Percentiles rank a stretch among this genome's conserved stretches.
phyloP scores from a whole-genome alignment of 2,329 filamentous ascomycete genomes.

The Daldinia eschscholtzii region DNA sequence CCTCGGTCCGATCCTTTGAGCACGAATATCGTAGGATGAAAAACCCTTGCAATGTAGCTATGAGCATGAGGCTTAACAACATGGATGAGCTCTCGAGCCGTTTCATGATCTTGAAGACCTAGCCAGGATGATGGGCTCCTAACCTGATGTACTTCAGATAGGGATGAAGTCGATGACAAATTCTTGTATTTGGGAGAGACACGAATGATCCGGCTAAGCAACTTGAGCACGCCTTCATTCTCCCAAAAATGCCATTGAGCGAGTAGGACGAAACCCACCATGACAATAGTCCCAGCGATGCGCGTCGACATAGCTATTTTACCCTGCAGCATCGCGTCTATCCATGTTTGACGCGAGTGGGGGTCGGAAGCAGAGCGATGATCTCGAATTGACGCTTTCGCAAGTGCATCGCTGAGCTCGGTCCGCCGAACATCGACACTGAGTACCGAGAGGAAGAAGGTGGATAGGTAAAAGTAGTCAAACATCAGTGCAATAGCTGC shows the following conservation, averaged over 20 bases:
- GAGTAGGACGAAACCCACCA: constrained; percentile 77
- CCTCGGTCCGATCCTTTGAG: constrained; percentile 75
- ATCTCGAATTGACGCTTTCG: constrained; percentile 63
- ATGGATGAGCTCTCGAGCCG: constrained; percentile 80
- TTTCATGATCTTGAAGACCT: constrained; percentile 81
- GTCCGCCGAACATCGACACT: constrained; percentile 83
- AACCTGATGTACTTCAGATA: constrained; percentile 77
- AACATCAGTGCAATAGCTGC: constrained; percentile 80
- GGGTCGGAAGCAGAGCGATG: constrained; percentile 46
- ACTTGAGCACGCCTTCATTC: constrained; percentile 61
- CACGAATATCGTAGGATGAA: constrained; percentile 80
- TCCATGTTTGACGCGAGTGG: constrained; percentile 64
- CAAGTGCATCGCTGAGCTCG: constrained; percentile 80
- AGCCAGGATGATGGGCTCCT: constrained; percentile 83
- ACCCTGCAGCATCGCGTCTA: constrained; percentile 72
- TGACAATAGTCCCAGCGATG: constrained; percentile 79
- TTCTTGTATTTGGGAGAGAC: constrained; percentile 50
- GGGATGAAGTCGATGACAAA: constrained; percentile 56
- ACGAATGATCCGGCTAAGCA: constrained; percentile 53
- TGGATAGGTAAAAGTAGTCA: constrained; percentile 82
- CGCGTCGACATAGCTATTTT: constrained; percentile 77
- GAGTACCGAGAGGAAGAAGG: constrained; percentile 83
- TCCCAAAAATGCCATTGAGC: constrained; percentile 85
- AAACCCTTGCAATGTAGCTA: constrained; percentile 79
- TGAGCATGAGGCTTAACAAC: constrained; percentile 78